Evolutionary conservation across 305 asterid genomes (phyloP).

Genomic region (Solanum hybrid): DNA sequence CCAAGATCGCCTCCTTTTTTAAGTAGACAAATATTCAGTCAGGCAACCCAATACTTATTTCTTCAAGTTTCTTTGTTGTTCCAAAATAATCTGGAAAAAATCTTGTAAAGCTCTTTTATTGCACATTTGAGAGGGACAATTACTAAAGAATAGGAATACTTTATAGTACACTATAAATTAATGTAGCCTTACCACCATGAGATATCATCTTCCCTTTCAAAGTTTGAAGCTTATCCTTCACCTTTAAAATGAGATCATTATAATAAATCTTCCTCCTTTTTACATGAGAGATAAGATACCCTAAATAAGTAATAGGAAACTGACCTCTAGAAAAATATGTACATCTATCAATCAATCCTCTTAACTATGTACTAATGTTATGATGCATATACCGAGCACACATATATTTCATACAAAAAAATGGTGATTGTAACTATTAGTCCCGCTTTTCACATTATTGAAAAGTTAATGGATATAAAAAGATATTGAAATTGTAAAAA

Average conservation of each 20-base stretch:
- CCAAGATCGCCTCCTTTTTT: neutral
- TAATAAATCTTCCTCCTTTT: neutral
- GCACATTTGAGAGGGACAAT: neutral
- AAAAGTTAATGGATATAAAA: constrained; percentile 27
- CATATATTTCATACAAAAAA: neutral
- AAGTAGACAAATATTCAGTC: too few species aligned
- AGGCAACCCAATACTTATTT: neutral
- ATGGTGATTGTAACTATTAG: neutral
- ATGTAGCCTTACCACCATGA: neutral
- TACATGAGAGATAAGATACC: neutral
- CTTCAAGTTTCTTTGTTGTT: neutral
- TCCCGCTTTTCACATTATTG: neutral
- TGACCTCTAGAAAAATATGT: neutral
- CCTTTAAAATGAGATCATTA: neutral
- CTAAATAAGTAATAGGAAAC: neutral
- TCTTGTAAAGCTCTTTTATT: too few species aligned
- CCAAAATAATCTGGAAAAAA: neutral
- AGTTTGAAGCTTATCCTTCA: neutral
- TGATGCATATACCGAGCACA: neutral
- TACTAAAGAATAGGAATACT: neutral
- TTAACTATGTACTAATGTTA: neutral
- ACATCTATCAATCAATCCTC: neutral
- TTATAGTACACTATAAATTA: neutral
- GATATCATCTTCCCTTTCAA: neutral
- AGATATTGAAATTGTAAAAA: neutral